Percentiles rank a stretch among this genome's conserved stretches.
Conservation (phyloP, 805 yeast species). For the Metschnikowia reukaufii region DNA sequence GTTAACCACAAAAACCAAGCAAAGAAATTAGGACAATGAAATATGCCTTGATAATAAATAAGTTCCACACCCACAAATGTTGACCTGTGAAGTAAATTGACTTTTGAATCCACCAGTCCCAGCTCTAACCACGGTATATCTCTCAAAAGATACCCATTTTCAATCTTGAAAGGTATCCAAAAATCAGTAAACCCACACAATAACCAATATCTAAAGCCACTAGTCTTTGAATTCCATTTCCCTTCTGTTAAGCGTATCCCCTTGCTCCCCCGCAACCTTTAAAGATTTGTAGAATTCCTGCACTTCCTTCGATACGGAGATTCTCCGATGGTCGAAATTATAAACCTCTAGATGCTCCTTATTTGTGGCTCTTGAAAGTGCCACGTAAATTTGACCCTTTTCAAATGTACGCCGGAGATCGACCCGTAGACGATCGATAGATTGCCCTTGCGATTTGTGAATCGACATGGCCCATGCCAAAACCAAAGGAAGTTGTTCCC, state of each 20-base stretch:
- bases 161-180: no score
- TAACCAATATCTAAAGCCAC: not conserved
- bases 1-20: no score
- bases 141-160: no score
- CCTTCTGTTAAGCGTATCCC: no score
- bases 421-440: conserved; percentile 72
- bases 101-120: no score
- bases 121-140: no score
- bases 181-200: no score
- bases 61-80: no score
- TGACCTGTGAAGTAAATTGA: no score
- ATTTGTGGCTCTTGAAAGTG: conserved; percentile 83
- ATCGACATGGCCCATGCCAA: conserved; percentile 97
- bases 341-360: conserved; percentile 80
- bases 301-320: conserved; percentile 71
- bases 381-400: conserved; percentile 95
- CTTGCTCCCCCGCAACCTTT: conserved; percentile 6
- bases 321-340: conserved; percentile 64
- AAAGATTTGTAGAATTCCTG: conserved; percentile 62
- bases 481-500: conserved; percentile 74
- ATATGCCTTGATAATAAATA: no score
- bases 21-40: no score
- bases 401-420: conserved; percentile 79
- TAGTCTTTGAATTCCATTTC: no score
- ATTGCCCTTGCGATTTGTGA: conserved; percentile 95